Evolutionary conservation across 345 rosid genomes (phyloP).

Genomic region (Hirschfeldia incana): DNA sequence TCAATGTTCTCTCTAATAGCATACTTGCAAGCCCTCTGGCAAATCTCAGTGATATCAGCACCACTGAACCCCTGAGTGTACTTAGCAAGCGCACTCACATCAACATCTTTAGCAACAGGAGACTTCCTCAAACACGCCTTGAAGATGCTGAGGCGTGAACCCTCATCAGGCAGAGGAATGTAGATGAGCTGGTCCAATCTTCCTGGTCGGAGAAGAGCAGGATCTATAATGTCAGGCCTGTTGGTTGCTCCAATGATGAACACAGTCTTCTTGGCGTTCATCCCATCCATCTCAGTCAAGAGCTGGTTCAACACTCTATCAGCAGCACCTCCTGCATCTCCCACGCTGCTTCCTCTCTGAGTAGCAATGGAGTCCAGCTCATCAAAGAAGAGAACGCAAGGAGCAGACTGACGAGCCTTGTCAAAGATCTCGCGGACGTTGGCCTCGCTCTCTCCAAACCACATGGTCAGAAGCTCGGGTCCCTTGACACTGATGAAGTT

Average conservation of each 20-base stretch:
- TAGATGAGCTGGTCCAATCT: constrained; percentile 94
- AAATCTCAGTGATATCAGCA: constrained; percentile 95
- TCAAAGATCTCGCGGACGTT: constrained; percentile 95
- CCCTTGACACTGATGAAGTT: constrained; percentile 96
- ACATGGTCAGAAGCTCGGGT: constrained; percentile 95
- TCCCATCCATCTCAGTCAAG: constrained; percentile 97
- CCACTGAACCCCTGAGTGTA: constrained; percentile 95
- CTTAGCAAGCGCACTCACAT: constrained; percentile 82
- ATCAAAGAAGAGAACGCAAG: constrained; percentile 91
- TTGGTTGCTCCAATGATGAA: constrained; percentile 96
- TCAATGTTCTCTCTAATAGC: constrained; percentile 94
- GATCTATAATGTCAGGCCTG: constrained; percentile 91
- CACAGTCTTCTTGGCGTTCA: constrained; percentile 93
- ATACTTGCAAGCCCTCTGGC: constrained; percentile 92
- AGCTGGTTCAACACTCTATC: constrained; percentile 95
- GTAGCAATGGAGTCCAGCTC: constrained; percentile 98
- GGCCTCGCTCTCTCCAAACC: constrained; percentile 99
- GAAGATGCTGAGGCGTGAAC: constrained; percentile 77
- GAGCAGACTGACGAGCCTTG: constrained; percentile 95
- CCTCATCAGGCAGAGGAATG: constrained; percentile 95
- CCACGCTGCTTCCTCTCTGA: constrained; percentile 90
- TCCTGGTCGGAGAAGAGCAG: constrained; percentile 93
- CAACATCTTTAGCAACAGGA: constrained; percentile 84
- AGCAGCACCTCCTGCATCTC: constrained; percentile 97
- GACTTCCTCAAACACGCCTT: constrained; percentile 91